Evolutionary conservation across 805 yeast genomes (phyloP).

Genomic region (Ogataea trehaloabstinens): DNA sequence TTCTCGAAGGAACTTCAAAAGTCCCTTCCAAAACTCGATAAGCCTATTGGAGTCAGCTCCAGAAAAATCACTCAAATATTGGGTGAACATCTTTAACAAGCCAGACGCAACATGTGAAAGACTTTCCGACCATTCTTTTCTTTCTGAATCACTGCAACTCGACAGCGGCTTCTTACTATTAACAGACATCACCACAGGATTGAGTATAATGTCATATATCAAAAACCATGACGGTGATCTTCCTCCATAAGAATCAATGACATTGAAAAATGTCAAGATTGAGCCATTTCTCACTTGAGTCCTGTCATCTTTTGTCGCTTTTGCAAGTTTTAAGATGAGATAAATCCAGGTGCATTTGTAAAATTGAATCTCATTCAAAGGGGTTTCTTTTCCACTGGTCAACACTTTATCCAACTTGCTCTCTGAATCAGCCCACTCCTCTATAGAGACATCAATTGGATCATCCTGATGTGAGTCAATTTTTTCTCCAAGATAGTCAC

Average conservation of each 20-base stretch:
- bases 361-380: slow-evolving; percentile 23
- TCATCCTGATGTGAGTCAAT: slow-evolving; percentile 14
- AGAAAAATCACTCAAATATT: slow-evolving; percentile 43
- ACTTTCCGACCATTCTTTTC: slow-evolving; percentile 57
- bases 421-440: slow-evolving; percentile 18
- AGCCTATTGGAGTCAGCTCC: slow-evolving; percentile 16
- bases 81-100: slow-evolving; percentile 55
- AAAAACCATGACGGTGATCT: slow-evolving; percentile 63
- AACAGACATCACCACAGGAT: slow-evolving; percentile 40
- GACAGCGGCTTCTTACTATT: slow-evolving; percentile 13
- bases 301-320: slow-evolving; percentile 61
- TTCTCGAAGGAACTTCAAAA: slow-evolving; percentile 48
- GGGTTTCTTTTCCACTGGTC: slow-evolving; percentile 5
- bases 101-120: slow-evolving; percentile 63
- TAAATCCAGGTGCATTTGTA: slow-evolving; percentile 59
- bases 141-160: slow-evolving; percentile 3
- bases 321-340: slow-evolving; percentile 58
- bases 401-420: slow-evolving; percentile 19
- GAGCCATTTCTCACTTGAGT: slow-evolving; percentile 88
- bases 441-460: slow-evolving; percentile 9
- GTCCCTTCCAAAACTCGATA: slow-evolving; percentile 51
- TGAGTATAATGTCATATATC: slow-evolving; percentile 63
- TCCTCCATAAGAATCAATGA: slow-evolving; percentile 68
- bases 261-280: slow-evolving; percentile 81
- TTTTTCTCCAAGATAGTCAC: slow-evolving; percentile 62